Conservation (phyloP, 2,329 filamentous ascomycete genomes). For the Elsinoe fawcettii region DNA sequence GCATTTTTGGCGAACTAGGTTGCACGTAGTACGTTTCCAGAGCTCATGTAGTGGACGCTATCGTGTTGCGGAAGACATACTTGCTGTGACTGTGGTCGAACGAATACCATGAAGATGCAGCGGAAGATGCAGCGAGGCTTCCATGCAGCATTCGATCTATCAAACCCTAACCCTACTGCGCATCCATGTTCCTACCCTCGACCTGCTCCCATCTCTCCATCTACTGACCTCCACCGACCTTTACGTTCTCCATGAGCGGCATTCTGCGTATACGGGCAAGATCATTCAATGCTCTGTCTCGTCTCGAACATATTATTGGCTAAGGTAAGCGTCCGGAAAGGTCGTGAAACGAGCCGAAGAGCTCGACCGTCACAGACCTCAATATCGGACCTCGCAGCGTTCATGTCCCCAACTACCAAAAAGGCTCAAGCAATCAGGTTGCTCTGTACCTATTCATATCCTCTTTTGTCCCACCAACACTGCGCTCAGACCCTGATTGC, state of each 20-base stretch:
- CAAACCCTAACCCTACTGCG: constrained; percentile 9
- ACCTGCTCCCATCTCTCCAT: too few species aligned
- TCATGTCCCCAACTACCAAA: neutral
- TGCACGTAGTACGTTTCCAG: too few species aligned
- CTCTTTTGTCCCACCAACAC: neutral
- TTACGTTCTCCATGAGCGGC: too few species aligned
- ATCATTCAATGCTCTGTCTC: too few species aligned
- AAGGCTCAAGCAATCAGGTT: neutral
- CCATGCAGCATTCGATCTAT: too few species aligned
- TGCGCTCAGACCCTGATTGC: neutral
- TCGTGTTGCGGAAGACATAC: neutral
- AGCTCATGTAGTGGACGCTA: neutral
- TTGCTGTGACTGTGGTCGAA: neutral
- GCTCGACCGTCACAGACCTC: neutral
- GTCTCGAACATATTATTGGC: neutral
- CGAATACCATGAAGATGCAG: neutral
- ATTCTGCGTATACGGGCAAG: too few species aligned
- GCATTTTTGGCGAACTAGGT: constrained; percentile 7
- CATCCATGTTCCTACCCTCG: too few species aligned
- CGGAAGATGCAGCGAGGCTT: neutral
- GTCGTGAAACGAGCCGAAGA: constrained; percentile 9
- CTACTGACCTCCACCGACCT: too few species aligned
- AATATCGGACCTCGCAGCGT: neutral
- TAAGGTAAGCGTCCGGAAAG: neutral
- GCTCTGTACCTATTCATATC: constrained; percentile 11